A percentile compares a stretch with the other conserved stretches of the same genome.
These are phyloP conservation scores for Gloeopeniophorella convolvens DNA, from an alignment of 768 basidiomycete genomes.

Conservation along the genomic window DNA sequence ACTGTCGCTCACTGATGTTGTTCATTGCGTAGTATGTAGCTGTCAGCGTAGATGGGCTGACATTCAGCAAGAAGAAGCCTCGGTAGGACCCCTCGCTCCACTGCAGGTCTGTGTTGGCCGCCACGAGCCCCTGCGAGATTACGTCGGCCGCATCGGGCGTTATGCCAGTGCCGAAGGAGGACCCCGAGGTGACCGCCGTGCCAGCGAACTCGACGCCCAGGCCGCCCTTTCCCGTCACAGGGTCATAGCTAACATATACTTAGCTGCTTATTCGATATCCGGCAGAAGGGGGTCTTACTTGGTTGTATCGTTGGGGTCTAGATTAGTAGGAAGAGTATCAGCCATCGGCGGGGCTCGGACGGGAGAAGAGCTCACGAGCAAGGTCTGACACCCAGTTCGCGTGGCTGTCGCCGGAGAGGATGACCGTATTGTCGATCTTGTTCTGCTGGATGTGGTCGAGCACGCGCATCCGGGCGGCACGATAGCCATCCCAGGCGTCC, in stretches of 20 bases:
- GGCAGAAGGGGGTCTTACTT: conserved; percentile 26
- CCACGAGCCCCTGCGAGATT: conserved; percentile 33
- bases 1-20: conserved; percentile 35
- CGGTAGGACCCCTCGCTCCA: conserved; percentile 56
- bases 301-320: conserved; percentile 45
- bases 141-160: conserved; percentile 34
- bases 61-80: conserved; percentile 51
- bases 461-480: conserved; percentile 46
- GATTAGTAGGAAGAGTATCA: background rate
- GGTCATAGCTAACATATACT: conserved; percentile 35
- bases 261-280: background rate
- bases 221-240: conserved; percentile 41
- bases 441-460: conserved; percentile 45
- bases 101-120: conserved; percentile 43
- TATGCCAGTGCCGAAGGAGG: conserved; percentile 39
- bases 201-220: conserved; percentile 59
- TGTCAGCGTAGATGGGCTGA: conserved; percentile 39
- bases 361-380: conserved; percentile 34
- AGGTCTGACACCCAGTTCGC: conserved; percentile 58
- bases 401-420: conserved; percentile 58
- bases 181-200: conserved; percentile 48
- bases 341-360: background rate
- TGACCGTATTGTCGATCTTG: conserved; percentile 46
- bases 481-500: conserved; percentile 58
- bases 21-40: conserved; percentile 53